Base-by-base conservation (phyloP, 1,284 basidiomycete species). In the Fistulinella cinereoalba region DNA sequence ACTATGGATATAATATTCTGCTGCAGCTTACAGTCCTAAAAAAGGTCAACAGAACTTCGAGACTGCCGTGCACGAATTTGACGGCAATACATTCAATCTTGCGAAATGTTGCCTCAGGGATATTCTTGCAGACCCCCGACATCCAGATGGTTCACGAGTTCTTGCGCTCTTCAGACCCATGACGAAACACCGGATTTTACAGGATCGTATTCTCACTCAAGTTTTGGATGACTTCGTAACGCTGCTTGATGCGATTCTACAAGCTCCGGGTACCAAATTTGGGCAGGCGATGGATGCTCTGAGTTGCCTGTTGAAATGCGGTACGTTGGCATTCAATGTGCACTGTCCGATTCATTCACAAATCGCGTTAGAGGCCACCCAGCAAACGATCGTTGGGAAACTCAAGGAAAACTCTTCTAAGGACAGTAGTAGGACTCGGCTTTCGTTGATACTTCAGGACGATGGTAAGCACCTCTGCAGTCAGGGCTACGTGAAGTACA, bases 131-230 rank as follows among this genome's bases (percentile, higher is more conserved):
- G n/a, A n/a, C n/a, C n/a, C n/a, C n/a, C n/a, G n/a, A n/a, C n/a
- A n/a, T n/a, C n/a, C n/a, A n/a, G n/a, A n/a, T n/a, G n/a, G n/a
- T n/a, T n/a, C n/a, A n/a, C n/a, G n/a, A n/a, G n/a, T n/a, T n/a
- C 27, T 64, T n/a, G 51, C 61, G 16, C 53, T 65, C 23, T 22
- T 61, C 22, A 46, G 54, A 37, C 47, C 54, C 2, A 15, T 61
- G 36, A 45, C 50, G 27, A 55, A 38, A 24, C 54, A 65, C 25
- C n/a, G 25, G 10, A 28, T 18, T 21, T 43, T 61, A 15, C 47
- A 49, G 16, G 5, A 48, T 21, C 41, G 8, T 9, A 48, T 64
- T 28, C 51, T 60, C 22, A 58, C 47, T 4, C 46, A 60, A 0
- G 41, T 60, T 6, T 23, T 65, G 32, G 19, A 56, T 3, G 43